phyloP scores from a whole-genome alignment of 306 rosid species.

The Cucumis hystrix region DNA sequence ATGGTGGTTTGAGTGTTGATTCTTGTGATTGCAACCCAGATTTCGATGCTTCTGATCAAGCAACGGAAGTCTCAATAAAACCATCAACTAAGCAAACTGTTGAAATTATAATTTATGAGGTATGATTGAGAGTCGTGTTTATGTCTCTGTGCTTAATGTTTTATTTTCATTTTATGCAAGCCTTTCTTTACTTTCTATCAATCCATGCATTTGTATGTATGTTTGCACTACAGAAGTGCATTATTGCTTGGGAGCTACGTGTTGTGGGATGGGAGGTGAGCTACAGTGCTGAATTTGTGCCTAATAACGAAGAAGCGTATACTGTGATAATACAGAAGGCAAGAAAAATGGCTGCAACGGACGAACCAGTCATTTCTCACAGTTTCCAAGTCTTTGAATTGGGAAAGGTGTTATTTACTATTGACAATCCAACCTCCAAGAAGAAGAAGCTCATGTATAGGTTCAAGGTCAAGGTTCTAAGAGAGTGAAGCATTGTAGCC shows the following conservation, averaged over 20 bases:
- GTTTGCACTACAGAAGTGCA: conserved; percentile 52
- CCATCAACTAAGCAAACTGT: conserved; percentile 85
- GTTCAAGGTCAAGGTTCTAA: conserved; percentile 67
- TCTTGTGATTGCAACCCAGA: conserved; percentile 89
- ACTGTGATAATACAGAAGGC: conserved; percentile 59
- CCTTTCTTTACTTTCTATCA: neutral
- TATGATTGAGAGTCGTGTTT: conserved; percentile 11
- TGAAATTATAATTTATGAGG: conserved; percentile 91
- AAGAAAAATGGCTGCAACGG: conserved; percentile 50
- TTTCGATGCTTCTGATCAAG: conserved; percentile 55
- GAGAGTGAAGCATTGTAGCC: conserved; percentile 21
- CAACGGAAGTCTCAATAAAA: conserved; percentile 42
- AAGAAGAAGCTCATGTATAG: conserved; percentile 88
- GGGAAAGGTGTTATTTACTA: conserved; percentile 67
- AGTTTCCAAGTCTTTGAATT: conserved; percentile 65
- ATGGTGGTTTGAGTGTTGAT: conserved; percentile 90
- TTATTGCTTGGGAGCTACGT: conserved; percentile 86
- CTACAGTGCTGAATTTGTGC: conserved; percentile 76
- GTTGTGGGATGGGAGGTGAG: conserved; percentile 97
- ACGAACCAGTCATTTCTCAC: conserved; percentile 62
- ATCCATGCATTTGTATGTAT: neutral
- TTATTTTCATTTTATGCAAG: neutral
- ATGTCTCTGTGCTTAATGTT: neutral
- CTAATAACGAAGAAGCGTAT: conserved; percentile 47
- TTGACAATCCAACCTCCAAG: conserved; percentile 69